Base-by-base conservation (phyloP, 768 basidiomycete species). In the Hemileccinum rubropunctum region DNA sequence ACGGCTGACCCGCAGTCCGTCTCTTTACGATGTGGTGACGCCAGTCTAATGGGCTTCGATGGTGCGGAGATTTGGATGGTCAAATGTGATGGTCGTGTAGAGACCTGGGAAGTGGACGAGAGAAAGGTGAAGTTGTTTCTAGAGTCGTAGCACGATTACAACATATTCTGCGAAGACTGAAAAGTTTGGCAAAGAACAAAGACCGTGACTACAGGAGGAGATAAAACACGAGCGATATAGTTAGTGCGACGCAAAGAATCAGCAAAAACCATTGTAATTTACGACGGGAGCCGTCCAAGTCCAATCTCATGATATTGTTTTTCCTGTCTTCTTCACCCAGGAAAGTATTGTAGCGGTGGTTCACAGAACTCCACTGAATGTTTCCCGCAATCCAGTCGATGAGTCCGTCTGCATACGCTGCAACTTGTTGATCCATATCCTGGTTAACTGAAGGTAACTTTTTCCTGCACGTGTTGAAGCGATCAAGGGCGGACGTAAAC, bases 61-160 rank as follows among this genome's bases (percentile, higher is more conserved):
- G 74, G 73, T 6, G 54, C 54, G 35, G 82, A 85, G 57, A 62
- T 86, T 27, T 87, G 84, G 85, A 60, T 80, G 28, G 74, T 73
- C n/a, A 60, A 70, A 27, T 86, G 83, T 56, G 76, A 77, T 15
- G 84, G 84, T 13, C 79, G 76, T 0, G 82, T 85, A 0, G 77
- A 79, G 50, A 67, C 63, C 18, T 88, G 86, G 86, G 60, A 65
- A 37, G 68, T 84, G 3, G 58, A 53, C 13, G 50, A 79, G 23
- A 75, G 72, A 28, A 77, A 68, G 53, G 60, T 75, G n/a, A 45
- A 33, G 6, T 21, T 55, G 14, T 33, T 34, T 48, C 17, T 17
- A 42, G 26, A 15, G 28, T 34, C 28, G 14, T 27, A 37, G 13
- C 28, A 32, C 27, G n/a, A 11, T 30, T 45, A 34, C 44, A 23